These are phyloP conservation scores for Daldinia decipiens DNA, from an alignment of 495 filamentous ascomycete genomes.

Conservation along the genomic window DNA sequence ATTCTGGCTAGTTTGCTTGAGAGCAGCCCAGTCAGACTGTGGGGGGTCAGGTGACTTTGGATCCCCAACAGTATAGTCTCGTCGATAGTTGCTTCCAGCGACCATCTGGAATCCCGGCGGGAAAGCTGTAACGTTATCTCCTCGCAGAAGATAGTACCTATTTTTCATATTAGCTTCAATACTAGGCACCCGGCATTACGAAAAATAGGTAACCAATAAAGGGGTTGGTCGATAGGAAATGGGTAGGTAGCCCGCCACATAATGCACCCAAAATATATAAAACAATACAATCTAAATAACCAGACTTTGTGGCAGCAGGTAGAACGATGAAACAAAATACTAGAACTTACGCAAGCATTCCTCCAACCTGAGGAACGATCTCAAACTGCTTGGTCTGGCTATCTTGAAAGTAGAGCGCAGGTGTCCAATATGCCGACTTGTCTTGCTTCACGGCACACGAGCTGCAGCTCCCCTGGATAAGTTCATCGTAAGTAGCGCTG, in stretches of 20 bases:
- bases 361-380: slow-evolving; percentile 65
- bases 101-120: slow-evolving; percentile 86
- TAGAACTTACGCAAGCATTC: slow-evolving; percentile 67
- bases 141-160: slow-evolving; percentile 80
- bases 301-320: not conserved
- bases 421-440: slow-evolving; percentile 77
- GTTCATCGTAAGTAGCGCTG: slow-evolving; percentile 57
- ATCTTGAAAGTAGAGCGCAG: slow-evolving; percentile 71
- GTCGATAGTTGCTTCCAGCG: slow-evolving; percentile 73
- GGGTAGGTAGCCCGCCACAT: not conserved
- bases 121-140: slow-evolving; percentile 74
- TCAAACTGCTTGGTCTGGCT: slow-evolving; percentile 53
- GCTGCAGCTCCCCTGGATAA: slow-evolving; percentile 66
- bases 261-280: not conserved
- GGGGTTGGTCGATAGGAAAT: not conserved
- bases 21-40: slow-evolving; percentile 72
- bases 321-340: slow-evolving; percentile 11
- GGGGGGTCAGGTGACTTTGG: slow-evolving; percentile 70
- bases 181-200: not conserved
- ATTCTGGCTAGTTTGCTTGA: slow-evolving; percentile 67
- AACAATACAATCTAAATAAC: not conserved
- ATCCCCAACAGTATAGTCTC: slow-evolving; percentile 74
- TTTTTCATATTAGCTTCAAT: slow-evolving; percentile 30
- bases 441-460: slow-evolving; percentile 72
- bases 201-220: not conserved